Base-by-base conservation (phyloP, 139 green algal genomes). In the Mesotaenium endlicherianum region DNA sequence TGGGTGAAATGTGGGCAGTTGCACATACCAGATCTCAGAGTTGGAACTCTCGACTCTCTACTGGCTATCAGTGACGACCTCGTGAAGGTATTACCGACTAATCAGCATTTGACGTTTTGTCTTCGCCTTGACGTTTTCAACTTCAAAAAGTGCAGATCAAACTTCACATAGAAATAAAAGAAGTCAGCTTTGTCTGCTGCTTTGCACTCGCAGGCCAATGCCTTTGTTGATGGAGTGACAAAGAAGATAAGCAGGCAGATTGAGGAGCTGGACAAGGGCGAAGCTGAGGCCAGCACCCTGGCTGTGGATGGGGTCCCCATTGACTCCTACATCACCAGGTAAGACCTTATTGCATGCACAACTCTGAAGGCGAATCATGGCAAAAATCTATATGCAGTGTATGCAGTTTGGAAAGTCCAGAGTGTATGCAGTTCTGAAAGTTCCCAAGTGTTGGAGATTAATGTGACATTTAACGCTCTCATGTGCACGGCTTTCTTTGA, bases 41-140 rank as follows among this genome's bases (percentile, higher is more conserved):
- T 98, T 34, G 96, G 96, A 34, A 98, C 96, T 0, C 90, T 99
- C 26, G 96, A 99, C 86, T 94, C 92, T 5, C 90, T 99, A 34
- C 92, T 98, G 90, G 86, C 88, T 34, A 92, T 98, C 4, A 95
- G 90, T 57, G 96, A 99, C 81, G 96, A 98, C 49, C 91, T 99
- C 38, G 90, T 92, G 39, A 97, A 97, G 87, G 82, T 87, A 42
- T n/a, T n/a, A n/a, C n/a, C n/a, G n/a, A n/a, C n/a, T n/a, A n/a
- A n/a, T n/a, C n/a, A n/a, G n/a, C n/a, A n/a, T n/a, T n/a, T n/a
- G n/a, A n/a, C n/a, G n/a, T n/a, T n/a, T n/a, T n/a, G n/a, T n/a
- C n/a, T n/a, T n/a, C n/a, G n/a, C n/a, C n/a, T n/a, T n/a, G n/a
- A n/a, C n/a, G n/a, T n/a, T n/a, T n/a, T n/a, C n/a, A n/a, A n/a